Evolutionary conservation across 768 basidiomycete genomes (phyloP).

Genomic region (Phanerochaete carnosa): DNA sequence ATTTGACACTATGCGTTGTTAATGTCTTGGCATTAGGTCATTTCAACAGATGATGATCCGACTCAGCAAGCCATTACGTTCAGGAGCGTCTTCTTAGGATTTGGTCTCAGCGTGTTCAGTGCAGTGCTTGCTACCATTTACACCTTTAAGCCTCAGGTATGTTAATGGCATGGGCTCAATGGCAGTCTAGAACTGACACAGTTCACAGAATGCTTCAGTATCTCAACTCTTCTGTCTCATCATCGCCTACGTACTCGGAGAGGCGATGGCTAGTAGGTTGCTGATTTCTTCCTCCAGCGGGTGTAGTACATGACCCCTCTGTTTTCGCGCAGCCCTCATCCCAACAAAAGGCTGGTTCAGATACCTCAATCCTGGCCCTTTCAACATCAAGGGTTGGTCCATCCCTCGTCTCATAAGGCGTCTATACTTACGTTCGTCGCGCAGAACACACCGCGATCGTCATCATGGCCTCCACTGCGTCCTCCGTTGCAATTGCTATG

Average conservation of each 20-base stretch:
- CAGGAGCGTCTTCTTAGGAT: constrained; percentile 44
- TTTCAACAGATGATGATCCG: constrained; percentile 49
- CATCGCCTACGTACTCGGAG: constrained; percentile 52
- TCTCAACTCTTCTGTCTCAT: constrained; percentile 55
- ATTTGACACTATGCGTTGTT: not conserved
- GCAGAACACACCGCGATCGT: constrained; percentile 60
- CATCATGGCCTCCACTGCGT: constrained; percentile 58
- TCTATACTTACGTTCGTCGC: not conserved
- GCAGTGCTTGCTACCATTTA: constrained; percentile 36
- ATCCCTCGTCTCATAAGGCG: no score
- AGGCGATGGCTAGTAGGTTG: constrained; percentile 43
- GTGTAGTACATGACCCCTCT: no score
- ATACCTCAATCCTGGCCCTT: constrained; percentile 61
- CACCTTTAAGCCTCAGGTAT: constrained; percentile 32
- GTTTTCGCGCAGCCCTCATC: constrained; percentile 29
- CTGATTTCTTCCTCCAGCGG: no score
- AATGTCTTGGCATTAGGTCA: constrained; percentile 31
- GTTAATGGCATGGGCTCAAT: no score
- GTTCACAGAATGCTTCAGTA: constrained; percentile 51
- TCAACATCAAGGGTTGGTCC: constrained; percentile 48
- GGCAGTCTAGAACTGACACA: no score
- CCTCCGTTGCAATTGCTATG: constrained; percentile 54
- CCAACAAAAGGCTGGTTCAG: constrained; percentile 46
- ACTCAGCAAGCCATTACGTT: constrained; percentile 46
- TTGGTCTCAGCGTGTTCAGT: constrained; percentile 47